Conservation (phyloP, 2,329 filamentous ascomycete species). For the Aspergillus ibericus region DNA sequence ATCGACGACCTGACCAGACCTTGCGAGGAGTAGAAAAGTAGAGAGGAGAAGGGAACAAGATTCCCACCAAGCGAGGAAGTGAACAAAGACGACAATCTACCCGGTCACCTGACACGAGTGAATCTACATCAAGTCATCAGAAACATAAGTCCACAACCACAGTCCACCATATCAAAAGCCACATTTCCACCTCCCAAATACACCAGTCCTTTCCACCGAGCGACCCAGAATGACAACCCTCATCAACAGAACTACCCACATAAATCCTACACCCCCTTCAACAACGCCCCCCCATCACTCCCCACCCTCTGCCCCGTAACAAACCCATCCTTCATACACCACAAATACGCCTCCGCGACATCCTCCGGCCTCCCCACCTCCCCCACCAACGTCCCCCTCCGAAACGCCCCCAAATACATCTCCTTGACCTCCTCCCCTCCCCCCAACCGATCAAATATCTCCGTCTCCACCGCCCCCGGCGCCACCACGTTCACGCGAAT, state of each 20-base stretch:
- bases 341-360: conserved; percentile 47
- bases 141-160: no score
- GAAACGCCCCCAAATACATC: conserved; percentile 31
- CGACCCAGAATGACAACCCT: no score
- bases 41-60: no score
- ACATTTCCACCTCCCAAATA: no score
- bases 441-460: conserved; percentile 30
- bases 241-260: neutral
- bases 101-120: no score
- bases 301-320: conserved; percentile 37
- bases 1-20: no score
- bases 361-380: conserved; percentile 35
- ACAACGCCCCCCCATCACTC: conserved; percentile 40
- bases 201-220: no score
- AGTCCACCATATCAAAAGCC: no score
- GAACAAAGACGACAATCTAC: no score
- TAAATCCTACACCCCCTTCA: conserved; percentile 15
- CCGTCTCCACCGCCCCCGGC: conserved; percentile 45
- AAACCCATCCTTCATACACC: conserved; percentile 46
- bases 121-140: no score
- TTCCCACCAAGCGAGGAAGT: no score
- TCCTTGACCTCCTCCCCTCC: conserved; percentile 6
- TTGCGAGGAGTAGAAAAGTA: no score
- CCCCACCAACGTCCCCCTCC: conserved; percentile 21
- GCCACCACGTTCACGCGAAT: conserved; percentile 45